Base-by-base conservation (phyloP, 2,329 filamentous ascomycete genomes). In the Nigrospora osmanthi region DNA sequence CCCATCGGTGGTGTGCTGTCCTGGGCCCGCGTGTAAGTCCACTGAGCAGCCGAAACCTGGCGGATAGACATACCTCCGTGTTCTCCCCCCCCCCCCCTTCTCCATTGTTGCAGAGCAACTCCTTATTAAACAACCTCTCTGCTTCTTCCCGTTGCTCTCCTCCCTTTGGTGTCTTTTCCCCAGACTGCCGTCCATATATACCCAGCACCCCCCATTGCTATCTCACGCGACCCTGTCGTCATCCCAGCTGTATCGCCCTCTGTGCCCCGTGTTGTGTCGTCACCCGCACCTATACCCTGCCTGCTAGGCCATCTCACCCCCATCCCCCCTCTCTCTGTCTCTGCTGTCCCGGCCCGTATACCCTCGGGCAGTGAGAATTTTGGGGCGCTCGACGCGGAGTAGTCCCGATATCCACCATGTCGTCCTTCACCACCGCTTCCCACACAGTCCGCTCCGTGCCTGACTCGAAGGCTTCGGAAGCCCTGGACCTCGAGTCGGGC, bases 401-500 rank as follows among this genome's bases (percentile, higher is more conserved):
- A 28, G 23, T 28, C 23, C 2, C 23, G 6, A 7, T 10, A 28
- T 28, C 23, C 23, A 28, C 23, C 23, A 28, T 28, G 23, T 6
- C 66, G 30, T 69, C 70, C n/a, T 61, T 62, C 49, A 57, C 62
- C 49, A 57, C 64, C 45, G 59, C 61, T 11, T 68, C 67, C 51
- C 68, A 65, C 19, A 59, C 56, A 36, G 50, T 62, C 15, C 53
- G 57, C 30, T 52, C 59, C 38, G 61, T 66, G 47, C 49, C 62
- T 47, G 63, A 67, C 51, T 62, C 62, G 47, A 75, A 70, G 55
- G 57, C 68, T 48, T 65, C 64, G 33, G 58, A 65, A 48, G 50
- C 47, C 23, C 61, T 65, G 33, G 73, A 76, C 36, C 64, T 75
- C 50, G 89, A 95, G 67, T 96, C 91, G 33, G 91, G 91, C 51